phyloP scores from a whole-genome alignment of 169 alveolate species.

The Cryptosporidium felis region DNA sequence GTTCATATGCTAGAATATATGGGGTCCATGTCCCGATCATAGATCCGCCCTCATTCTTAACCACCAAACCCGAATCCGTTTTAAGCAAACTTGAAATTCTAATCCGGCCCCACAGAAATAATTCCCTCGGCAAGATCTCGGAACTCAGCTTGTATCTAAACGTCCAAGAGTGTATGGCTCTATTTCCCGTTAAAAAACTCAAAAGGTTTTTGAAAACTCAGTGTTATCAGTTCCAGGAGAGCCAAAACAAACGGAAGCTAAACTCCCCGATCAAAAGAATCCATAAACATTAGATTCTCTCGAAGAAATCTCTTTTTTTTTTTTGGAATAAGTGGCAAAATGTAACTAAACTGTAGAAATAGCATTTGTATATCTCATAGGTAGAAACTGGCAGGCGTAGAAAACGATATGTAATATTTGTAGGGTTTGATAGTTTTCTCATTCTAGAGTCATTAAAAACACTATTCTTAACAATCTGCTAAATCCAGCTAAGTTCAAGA shows the following conservation, averaged over 20 bases:
- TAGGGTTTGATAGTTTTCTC: too few species aligned
- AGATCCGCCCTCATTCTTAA: conserved; percentile 42
- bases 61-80: conserved; percentile 27
- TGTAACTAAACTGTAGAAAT: too few species aligned
- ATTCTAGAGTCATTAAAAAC: too few species aligned
- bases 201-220: conserved; percentile 4
- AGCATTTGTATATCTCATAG: too few species aligned
- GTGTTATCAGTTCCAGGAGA: not conserved
- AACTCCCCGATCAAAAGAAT: conserved; percentile 36
- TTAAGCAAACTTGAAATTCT: conserved; percentile 49
- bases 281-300: too few species aligned
- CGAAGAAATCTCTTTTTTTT: too few species aligned
- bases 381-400: too few species aligned
- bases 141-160: conserved; percentile 12
- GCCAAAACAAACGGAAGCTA: not conserved
- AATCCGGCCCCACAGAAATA: conserved; percentile 8
- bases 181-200: conserved; percentile 24
- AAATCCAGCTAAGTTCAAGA: too few species aligned
- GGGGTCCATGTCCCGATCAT: conserved; percentile 38
- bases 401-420: too few species aligned
- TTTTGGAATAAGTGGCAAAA: too few species aligned
- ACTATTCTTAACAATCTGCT: too few species aligned
- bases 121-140: conserved; percentile 3
- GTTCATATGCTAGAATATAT: conserved; percentile 47
- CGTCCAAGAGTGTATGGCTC: conserved; percentile 31